Percentiles rank a stretch among this genome's conserved stretches.
phyloP scores from a whole-genome alignment of 2,329 filamentous ascomycete genomes.

The Chrysoporthe puriensis region DNA sequence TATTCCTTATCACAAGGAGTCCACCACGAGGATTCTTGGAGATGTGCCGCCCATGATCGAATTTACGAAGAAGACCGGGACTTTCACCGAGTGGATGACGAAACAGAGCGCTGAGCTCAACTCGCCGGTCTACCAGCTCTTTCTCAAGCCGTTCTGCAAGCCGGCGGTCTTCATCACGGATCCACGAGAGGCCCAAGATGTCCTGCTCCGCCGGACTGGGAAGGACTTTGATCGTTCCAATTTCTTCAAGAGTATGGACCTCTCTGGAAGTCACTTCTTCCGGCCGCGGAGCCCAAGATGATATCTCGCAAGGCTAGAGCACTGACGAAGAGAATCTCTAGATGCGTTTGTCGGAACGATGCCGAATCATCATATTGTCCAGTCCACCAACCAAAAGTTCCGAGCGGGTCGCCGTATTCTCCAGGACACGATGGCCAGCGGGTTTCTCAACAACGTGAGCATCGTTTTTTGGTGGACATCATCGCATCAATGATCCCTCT shows the following conservation, averaged over 20 bases:
- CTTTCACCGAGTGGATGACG: constrained; percentile 21
- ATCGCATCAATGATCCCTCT: background rate
- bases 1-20: constrained; percentile 28
- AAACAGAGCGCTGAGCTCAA: constrained; percentile 11
- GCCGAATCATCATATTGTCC: constrained; percentile 21
- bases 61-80: constrained; percentile 7
- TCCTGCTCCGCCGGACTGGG: constrained; percentile 24
- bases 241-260: constrained; percentile 6
- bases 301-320: background rate
- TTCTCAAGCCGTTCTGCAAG: constrained; percentile 24
- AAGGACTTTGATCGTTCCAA: constrained; percentile 27
- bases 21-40: constrained; percentile 23
- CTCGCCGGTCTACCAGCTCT: constrained; percentile 28
- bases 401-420: constrained; percentile 20
- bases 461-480: constrained; percentile 37
- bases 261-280: background rate
- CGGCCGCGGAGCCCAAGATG: background rate
- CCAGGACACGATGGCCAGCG: constrained; percentile 22
- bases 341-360: constrained; percentile 20
- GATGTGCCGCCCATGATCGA: constrained; percentile 23
- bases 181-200: constrained; percentile 26
- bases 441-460: constrained; percentile 24
- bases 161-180: constrained; percentile 27
- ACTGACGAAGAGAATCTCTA: constrained; percentile 20
- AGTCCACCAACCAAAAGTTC: constrained; percentile 21